These are phyloP conservation scores for Barbarea vulgaris DNA, from an alignment of 345 rosid genomes.

Conservation along the genomic window DNA sequence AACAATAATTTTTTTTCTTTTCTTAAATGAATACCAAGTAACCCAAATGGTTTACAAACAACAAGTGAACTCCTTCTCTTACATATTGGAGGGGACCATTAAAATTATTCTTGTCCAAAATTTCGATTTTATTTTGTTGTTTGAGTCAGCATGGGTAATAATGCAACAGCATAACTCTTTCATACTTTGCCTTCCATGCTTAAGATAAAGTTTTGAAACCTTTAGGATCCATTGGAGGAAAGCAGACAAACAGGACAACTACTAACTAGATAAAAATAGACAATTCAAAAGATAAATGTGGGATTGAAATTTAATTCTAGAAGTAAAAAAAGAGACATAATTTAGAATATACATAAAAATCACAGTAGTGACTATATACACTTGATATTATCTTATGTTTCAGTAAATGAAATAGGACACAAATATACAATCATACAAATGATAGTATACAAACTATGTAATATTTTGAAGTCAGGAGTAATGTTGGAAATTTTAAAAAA, in stretches of 20 bases:
- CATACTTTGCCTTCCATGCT: conserved; percentile 14
- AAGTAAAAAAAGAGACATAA: not conserved
- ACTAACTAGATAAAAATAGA: not conserved
- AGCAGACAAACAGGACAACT: conserved; percentile 11
- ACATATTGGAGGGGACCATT: conserved; percentile 40
- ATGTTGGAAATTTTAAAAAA: not conserved
- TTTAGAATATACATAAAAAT: not conserved
- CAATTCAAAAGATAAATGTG: not conserved
- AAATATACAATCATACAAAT: not conserved
- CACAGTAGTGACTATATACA: not conserved
- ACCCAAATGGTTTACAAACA: conserved; percentile 23
- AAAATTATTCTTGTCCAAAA: conserved; percentile 9
- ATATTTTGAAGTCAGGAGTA: not conserved
- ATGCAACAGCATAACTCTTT: conserved; percentile 19
- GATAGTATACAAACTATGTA: not conserved
- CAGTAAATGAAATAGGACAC: not conserved
- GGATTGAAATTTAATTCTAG: not conserved
- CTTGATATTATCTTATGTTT: not conserved
- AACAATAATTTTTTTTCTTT: not conserved
- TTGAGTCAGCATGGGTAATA: conserved; percentile 29
- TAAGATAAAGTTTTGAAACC: conserved; percentile 5
- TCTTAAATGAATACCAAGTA: not conserved
- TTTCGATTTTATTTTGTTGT: not conserved
- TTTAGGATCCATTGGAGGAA: conserved; percentile 15
- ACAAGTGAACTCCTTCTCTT: conserved; percentile 36